These are phyloP conservation scores for Luzula sylvatica DNA, from an alignment of 176 grass and related monocot genomes.

Conservation along the genomic window DNA sequence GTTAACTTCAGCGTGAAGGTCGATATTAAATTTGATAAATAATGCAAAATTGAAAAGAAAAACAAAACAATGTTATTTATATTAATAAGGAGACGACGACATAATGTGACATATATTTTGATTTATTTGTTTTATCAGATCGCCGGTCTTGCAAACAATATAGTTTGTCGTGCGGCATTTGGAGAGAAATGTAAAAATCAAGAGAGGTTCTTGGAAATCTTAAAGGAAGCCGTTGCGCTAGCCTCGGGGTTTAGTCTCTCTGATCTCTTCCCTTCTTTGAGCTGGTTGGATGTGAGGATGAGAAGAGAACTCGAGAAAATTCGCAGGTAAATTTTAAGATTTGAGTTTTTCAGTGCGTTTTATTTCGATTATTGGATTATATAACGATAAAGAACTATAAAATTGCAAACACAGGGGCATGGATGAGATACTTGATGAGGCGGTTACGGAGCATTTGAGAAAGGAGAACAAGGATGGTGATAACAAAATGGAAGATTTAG, in stretches of 20 bases:
- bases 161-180: conserved; percentile 30
- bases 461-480: neutral
- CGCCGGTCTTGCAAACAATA: conserved; percentile 15
- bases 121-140: no score
- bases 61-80: no score
- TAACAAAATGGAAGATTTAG: conserved; percentile 12
- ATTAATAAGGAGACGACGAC: neutral
- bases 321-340: neutral
- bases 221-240: conserved; percentile 10
- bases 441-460: conserved; percentile 27
- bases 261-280: conserved; percentile 43
- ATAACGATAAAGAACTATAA: neutral
- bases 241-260: conserved; percentile 28
- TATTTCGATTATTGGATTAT: neutral
- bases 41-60: no score
- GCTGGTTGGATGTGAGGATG: conserved; percentile 6
- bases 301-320: conserved; percentile 6
- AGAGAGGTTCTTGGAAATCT: conserved; percentile 17
- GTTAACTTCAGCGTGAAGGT: neutral
- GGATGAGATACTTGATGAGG: conserved; percentile 24
- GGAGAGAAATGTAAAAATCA: conserved; percentile 21
- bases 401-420: neutral
- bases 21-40: no score
- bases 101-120: neutral
- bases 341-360: neutral